Conservation (phyloP, 75 land plant genomes). For the Sequoiadendron giganteum region DNA sequence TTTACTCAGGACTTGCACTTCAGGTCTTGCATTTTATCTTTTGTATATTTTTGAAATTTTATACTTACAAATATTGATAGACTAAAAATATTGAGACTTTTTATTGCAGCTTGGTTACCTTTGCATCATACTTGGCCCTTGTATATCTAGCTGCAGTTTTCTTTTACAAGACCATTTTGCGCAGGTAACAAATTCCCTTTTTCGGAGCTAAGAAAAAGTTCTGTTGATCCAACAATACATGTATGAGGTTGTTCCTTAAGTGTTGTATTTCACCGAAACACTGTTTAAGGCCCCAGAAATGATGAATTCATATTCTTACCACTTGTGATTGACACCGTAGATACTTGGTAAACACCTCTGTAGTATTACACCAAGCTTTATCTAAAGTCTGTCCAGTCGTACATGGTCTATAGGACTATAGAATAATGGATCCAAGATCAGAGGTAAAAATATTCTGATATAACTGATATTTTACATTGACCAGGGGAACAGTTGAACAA, state of each 20-base stretch:
- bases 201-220: constrained; percentile 12
- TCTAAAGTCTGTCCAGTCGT: background rate
- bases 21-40: constrained; percentile 35
- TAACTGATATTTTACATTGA: background rate
- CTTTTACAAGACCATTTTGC: constrained; percentile 53
- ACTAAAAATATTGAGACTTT: constrained; percentile 3
- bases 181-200: constrained; percentile 43
- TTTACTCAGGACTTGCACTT: constrained; percentile 69
- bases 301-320: background rate
- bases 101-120: constrained; percentile 62
- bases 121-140: constrained; percentile 72
- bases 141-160: constrained; percentile 72
- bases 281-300: background rate
- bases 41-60: background rate
- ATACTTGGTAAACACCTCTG: background rate
- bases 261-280: background rate
- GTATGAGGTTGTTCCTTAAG: background rate
- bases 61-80: background rate
- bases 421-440: background rate
- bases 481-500: constrained; percentile 18
- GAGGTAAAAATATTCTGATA: background rate
- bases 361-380: background rate
- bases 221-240: background rate
- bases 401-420: background rate
- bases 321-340: background rate